Evolutionary conservation across 441 rosid species (phyloP).

Genomic region (Pelargonium citronellum): DNA sequence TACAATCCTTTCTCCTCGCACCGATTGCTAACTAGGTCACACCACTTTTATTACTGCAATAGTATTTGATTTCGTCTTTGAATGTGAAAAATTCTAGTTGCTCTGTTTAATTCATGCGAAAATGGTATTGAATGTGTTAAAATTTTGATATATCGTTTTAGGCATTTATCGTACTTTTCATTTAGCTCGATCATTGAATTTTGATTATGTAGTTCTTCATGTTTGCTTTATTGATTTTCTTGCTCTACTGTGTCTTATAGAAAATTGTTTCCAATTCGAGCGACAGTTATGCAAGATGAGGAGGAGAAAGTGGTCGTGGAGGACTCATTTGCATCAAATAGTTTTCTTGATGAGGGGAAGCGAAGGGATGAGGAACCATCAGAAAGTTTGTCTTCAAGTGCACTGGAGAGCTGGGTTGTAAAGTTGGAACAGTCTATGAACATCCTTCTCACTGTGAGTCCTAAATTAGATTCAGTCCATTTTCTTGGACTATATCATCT

Average conservation of each 20-base stretch:
- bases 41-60: background rate
- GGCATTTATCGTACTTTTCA: no score
- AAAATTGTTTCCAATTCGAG: slow-evolving; percentile 41
- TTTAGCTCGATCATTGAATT: background rate
- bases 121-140: background rate
- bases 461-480: background rate
- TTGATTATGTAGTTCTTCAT: background rate
- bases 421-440: slow-evolving; percentile 70
- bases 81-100: background rate
- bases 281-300: slow-evolving; percentile 52
- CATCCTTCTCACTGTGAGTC: slow-evolving; percentile 65
- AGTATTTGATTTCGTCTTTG: background rate
- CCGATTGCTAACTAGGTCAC: slow-evolving; percentile 6
- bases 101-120: background rate
- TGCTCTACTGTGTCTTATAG: slow-evolving; percentile 17
- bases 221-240: background rate
- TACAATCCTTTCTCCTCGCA: slow-evolving; percentile 24
- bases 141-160: no score
- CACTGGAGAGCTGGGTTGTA: slow-evolving; percentile 46
- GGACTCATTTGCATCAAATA: slow-evolving; percentile 49
- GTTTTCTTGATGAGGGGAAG: slow-evolving; percentile 28
- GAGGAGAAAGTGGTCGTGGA: slow-evolving; percentile 63
- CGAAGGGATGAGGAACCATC: slow-evolving; percentile 25
- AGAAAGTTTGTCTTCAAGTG: slow-evolving; percentile 33
- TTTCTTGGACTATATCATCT: no score